These are phyloP conservation scores for Hyphodiscus hymeniophilus DNA, from an alignment of 495 filamentous ascomycete genomes.

Conservation along the genomic window DNA sequence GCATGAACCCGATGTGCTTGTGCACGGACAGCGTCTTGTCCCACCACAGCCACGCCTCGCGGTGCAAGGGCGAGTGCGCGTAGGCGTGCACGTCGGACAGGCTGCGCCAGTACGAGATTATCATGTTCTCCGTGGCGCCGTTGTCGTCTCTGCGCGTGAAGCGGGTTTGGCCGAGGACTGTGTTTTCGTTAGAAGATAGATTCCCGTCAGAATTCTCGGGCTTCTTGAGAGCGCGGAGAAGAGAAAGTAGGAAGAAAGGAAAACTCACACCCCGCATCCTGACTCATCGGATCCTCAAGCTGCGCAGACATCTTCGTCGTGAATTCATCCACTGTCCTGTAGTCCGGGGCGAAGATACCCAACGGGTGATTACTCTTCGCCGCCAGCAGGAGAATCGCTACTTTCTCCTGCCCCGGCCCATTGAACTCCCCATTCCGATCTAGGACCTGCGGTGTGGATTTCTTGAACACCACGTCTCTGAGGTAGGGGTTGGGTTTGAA, in stretches of 20 bases:
- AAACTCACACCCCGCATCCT: constrained; percentile 9
- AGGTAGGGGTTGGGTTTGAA: constrained; percentile 15
- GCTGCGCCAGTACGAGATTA: constrained; percentile 12
- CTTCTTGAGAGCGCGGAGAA: neutral
- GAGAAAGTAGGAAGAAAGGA: neutral
- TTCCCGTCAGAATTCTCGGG: neutral
- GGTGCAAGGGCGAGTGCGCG: constrained; percentile 8
- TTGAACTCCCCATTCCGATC: constrained; percentile 1
- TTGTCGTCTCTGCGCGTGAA: constrained; percentile 5
- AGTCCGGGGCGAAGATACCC: constrained; percentile 14
- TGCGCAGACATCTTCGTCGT: constrained; percentile 3
- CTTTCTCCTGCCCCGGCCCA: constrained; percentile 7
- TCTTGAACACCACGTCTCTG: neutral
- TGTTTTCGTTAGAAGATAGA: too few species aligned
- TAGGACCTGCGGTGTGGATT: constrained; percentile 9
- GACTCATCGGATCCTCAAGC: constrained; percentile 2
- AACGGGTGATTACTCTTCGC: constrained; percentile 15
- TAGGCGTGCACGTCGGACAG: constrained; percentile 12
- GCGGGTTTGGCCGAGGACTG: constrained; percentile 9
- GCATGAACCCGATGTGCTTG: constrained; percentile 16
- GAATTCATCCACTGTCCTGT: neutral
- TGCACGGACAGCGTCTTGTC: constrained; percentile 7
- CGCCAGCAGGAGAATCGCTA: constrained; percentile 13
- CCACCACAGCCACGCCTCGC: constrained; percentile 14
- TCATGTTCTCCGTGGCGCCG: constrained; percentile 5